Percentiles rank a stretch among this genome's conserved stretches.
Evolutionary conservation across 345 rosid genomes (phyloP).

Genomic region (Lepidium africanum): DNA sequence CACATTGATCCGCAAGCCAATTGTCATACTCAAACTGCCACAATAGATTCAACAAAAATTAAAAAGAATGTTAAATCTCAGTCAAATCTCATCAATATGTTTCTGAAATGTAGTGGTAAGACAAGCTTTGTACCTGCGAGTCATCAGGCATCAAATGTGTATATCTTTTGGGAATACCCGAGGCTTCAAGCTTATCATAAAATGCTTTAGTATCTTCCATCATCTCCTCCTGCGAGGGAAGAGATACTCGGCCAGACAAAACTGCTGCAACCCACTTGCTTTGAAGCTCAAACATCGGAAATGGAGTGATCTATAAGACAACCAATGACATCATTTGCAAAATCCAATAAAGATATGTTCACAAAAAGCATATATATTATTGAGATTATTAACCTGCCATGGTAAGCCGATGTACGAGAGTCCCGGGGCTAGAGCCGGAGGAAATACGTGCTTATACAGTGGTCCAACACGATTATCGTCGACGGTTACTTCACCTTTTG

Average conservation of each 20-base stretch:
- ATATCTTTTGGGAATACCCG: slow-evolving; percentile 52
- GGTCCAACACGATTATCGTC: slow-evolving; percentile 90
- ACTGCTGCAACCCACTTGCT: slow-evolving; percentile 31
- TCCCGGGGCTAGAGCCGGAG: slow-evolving; percentile 60
- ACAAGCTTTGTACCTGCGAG: slow-evolving; percentile 7
- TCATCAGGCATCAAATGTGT: slow-evolving; percentile 49
- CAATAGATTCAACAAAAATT: not conserved
- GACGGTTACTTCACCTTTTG: slow-evolving; percentile 56
- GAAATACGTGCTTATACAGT: slow-evolving; percentile 73
- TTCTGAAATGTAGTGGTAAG: not conserved
- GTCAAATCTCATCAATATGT: not conserved
- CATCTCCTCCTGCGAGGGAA: slow-evolving; percentile 27
- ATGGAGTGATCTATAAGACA: slow-evolving; percentile 26
- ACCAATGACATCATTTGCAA: not conserved
- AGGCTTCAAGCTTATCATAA: slow-evolving; percentile 50
- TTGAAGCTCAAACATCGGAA: slow-evolving; percentile 34
- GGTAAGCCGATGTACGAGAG: slow-evolving; percentile 88
- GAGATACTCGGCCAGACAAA: slow-evolving; percentile 20
- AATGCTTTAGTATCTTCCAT: slow-evolving; percentile 41
- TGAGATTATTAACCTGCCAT: slow-evolving; percentile 46
- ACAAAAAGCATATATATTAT: not conserved
- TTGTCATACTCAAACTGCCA: slow-evolving; percentile 49
- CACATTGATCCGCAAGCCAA: slow-evolving; percentile 47
- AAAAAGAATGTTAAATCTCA: not conserved
- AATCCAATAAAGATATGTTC: not conserved